Conservation (phyloP, 768 basidiomycete species). For the Fistulinella prunicolor region DNA sequence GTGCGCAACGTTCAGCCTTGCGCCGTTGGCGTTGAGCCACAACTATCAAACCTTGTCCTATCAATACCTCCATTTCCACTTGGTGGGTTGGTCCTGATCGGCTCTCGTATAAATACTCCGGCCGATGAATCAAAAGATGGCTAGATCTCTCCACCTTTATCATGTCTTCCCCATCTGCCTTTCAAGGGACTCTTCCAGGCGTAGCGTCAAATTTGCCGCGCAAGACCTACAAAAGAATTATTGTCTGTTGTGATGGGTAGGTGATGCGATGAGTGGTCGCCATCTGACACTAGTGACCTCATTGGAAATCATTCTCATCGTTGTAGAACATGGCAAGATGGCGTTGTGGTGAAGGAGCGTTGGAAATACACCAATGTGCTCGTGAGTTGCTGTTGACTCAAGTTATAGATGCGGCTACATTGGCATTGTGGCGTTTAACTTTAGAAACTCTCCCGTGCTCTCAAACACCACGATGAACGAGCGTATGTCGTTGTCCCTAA, state of each 20-base stretch:
- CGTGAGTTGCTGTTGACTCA: slow-evolving; percentile 34
- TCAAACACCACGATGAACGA: slow-evolving; percentile 49
- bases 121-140: background rate
- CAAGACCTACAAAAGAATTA: slow-evolving; percentile 52
- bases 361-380: slow-evolving; percentile 57
- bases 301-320: background rate
- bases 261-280: slow-evolving; percentile 13
- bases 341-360: slow-evolving; percentile 40
- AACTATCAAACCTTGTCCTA: too few relatives aligned
- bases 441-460: slow-evolving; percentile 53
- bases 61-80: too few relatives aligned
- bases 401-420: background rate
- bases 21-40: too few relatives aligned
- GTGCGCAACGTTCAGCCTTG: too few relatives aligned
- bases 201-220: slow-evolving; percentile 1
- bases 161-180: slow-evolving; percentile 15
- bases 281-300: slow-evolving; percentile 1
- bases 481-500: slow-evolving; percentile 16
- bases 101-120: slow-evolving; percentile 29
- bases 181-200: background rate
- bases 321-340: slow-evolving; percentile 72
- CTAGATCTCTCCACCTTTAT: background rate
- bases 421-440: background rate
- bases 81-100: too few relatives aligned
- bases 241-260: slow-evolving; percentile 76